Evolutionary conservation across 1,139 yeast species (phyloP), one percentile per base, ranked within the genome.

Genomic region (Suhomyces bolitotheri): DNA sequence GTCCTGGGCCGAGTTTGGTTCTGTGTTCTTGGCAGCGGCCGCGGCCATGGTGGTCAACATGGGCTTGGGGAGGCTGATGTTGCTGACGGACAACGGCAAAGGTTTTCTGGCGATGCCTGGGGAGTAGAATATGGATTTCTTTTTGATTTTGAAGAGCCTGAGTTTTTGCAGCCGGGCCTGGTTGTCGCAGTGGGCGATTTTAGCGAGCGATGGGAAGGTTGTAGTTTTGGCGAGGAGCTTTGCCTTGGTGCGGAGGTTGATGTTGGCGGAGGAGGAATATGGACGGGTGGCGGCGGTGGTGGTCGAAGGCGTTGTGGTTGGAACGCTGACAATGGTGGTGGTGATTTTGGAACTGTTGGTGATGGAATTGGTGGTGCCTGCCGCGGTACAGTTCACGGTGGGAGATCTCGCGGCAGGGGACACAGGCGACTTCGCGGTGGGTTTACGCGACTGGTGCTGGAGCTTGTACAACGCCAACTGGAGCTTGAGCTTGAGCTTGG

Each of bases 381-480:
- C 22, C 25, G 16, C 31, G 27, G 29, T 17, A 14, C n/a, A n/a
- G n/a, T n/a, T n/a, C n/a, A n/a, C n/a, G 6, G 20, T 23, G 27
- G 12, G 34, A 20, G 20, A 25, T 22, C 22, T 11, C 12, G 22
- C 12, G 33, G 10, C 12, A 28, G 19, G 20, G 8, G n/a, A 22
- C 24, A 25, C 16, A 10, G 10, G 9, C 11, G 21, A 13, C 8
- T 11, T 21, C 11, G 19, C 23, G 14, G 17, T 14, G 3, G 11
- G 8, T 3, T 15, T 19, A 19, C 26, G 25, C 13, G 23, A 15
- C 16, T 37, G 37, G 24, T 46, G 54, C 36, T 53, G 76, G 39
- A 85, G 76, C 55, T 86, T 87, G 64, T 79, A 86, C 50, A 83
- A 76, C 1, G 97, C 97, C 48, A 87, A 64, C 53, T 81, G 84